Conservation (phyloP, 768 basidiomycete species). For the Suillus paluster region DNA sequence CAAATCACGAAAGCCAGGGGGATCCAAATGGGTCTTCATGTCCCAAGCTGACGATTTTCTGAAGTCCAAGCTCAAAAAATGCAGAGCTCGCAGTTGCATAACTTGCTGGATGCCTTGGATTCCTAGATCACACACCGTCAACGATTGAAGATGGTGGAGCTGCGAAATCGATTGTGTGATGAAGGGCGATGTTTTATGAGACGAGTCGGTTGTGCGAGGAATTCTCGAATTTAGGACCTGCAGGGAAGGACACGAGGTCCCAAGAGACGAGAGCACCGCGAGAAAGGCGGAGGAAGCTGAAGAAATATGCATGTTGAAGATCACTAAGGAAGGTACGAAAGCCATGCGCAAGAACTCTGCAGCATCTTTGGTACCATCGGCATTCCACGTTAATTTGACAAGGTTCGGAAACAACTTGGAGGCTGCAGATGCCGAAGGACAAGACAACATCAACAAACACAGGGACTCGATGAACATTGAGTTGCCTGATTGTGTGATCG, state of each 20-base stretch:
- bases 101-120: background rate
- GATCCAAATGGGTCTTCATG: no score
- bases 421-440: conserved; percentile 15
- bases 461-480: background rate
- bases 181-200: background rate
- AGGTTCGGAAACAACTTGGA: conserved; percentile 27
- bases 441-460: conserved; percentile 17
- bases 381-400: conserved; percentile 24
- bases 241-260: background rate
- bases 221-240: background rate
- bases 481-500: conserved; percentile 8
- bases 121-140: background rate
- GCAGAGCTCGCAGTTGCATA: background rate
- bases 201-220: background rate
- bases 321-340: conserved; percentile 24
- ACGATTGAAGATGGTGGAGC: background rate
- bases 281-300: background rate
- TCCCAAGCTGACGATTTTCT: accelerated
- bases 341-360: conserved; percentile 27
- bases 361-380: conserved; percentile 20
- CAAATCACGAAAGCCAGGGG: background rate
- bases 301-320: background rate
- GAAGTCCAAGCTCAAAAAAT: background rate
- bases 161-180: background rate
- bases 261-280: background rate